Percentiles rank a stretch among this genome's conserved stretches.
Evolutionary conservation across 257 asterid genomes (phyloP).

Genomic region (Solanum chaucha): DNA sequence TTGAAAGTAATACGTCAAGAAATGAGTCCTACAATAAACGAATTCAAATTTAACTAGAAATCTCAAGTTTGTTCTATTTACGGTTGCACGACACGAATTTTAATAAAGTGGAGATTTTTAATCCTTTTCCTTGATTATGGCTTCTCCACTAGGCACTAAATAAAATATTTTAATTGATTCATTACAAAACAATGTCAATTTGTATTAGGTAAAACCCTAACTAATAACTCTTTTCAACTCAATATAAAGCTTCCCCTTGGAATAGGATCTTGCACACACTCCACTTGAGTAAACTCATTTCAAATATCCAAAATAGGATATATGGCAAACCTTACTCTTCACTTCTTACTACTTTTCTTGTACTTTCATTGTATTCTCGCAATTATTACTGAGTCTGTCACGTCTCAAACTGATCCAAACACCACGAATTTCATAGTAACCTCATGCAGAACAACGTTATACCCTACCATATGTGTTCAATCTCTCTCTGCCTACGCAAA

Average conservation of each 20-base stretch:
- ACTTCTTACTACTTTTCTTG: conserved; percentile 19
- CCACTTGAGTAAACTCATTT: background rate
- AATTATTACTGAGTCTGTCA: background rate
- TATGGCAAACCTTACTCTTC: conserved; percentile 19
- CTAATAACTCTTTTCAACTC: background rate
- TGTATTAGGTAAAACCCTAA: background rate
- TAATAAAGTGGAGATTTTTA: background rate
- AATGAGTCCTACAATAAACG: background rate
- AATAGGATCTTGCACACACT: background rate
- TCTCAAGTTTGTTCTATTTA: background rate
- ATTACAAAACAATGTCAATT: background rate
- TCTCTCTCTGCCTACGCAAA: conserved; percentile 36
- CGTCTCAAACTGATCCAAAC: background rate
- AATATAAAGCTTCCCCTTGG: conserved; percentile 8
- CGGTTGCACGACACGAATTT: background rate
- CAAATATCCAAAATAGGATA: background rate
- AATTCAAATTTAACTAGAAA: background rate
- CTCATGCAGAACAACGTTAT: conserved; percentile 45
- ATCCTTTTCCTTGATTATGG: background rate
- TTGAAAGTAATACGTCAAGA: background rate
- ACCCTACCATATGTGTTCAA: conserved; percentile 41
- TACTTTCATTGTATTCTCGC: conserved; percentile 6
- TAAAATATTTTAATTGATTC: background rate
- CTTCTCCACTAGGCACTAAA: background rate
- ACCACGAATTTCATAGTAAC: conserved; percentile 24